A percentile compares a stretch with the other conserved stretches of the same genome.
Evolutionary conservation across 257 asterid species (phyloP).

Genomic region (Solanum habrochaites): DNA sequence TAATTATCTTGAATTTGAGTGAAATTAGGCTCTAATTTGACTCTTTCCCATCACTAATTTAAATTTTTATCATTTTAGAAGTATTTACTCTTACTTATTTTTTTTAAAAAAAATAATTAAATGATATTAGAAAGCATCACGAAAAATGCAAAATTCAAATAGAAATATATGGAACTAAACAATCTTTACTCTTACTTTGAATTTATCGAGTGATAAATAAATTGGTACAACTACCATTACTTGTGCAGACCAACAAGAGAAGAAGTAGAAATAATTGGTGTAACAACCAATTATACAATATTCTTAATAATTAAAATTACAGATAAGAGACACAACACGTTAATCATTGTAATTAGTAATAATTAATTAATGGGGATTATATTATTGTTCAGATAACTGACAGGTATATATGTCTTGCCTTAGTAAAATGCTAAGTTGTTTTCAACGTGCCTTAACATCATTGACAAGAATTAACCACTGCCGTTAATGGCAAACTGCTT

Average conservation of each 20-base stretch:
- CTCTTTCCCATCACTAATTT: slow-evolving; percentile 10
- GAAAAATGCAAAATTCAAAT: too few relatives aligned
- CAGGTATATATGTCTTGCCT: neutral
- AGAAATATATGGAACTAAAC: too few relatives aligned
- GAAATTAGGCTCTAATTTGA: slow-evolving; percentile 31
- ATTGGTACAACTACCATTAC: neutral
- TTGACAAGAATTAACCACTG: neutral
- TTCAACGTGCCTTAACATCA: neutral
- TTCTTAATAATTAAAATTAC: neutral
- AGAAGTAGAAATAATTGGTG: neutral
- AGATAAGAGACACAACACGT: neutral
- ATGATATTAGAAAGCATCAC: too few relatives aligned
- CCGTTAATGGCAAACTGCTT: neutral
- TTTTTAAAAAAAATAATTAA: too few relatives aligned
- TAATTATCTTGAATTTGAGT: slow-evolving; percentile 27
- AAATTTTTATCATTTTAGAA: neutral
- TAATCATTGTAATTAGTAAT: neutral
- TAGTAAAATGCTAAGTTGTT: neutral
- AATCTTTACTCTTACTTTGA: neutral
- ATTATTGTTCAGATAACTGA: neutral
- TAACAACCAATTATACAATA: neutral
- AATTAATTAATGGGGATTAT: neutral
- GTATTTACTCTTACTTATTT: neutral
- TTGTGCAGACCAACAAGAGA: neutral
- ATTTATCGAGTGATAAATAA: neutral